Conservation (phyloP, 495 filamentous ascomycete genomes). For the Aspergillus conjunctus region DNA sequence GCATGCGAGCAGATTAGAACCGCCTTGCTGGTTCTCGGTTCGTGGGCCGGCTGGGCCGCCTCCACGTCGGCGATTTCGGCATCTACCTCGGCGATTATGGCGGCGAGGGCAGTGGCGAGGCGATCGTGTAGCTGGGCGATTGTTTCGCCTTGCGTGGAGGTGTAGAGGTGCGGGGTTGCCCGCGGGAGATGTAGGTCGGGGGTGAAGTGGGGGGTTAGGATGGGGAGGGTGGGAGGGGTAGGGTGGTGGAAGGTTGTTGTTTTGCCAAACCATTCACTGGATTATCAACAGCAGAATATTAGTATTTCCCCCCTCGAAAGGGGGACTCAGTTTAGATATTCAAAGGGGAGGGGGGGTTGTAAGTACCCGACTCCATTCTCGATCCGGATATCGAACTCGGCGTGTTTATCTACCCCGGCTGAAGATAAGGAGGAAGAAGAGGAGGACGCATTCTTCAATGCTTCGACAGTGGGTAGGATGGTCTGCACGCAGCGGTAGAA, state of each 20-base stretch:
- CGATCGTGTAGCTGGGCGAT: slow-evolving; percentile 79
- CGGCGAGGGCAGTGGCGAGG: slow-evolving; percentile 66
- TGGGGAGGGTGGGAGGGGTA: slow-evolving; percentile 60
- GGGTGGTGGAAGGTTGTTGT: slow-evolving; percentile 76
- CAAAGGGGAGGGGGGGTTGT: neutral
- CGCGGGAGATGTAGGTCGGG: slow-evolving; percentile 42
- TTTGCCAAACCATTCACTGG: slow-evolving; percentile 85
- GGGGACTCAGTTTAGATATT: no score
- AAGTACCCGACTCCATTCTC: slow-evolving; percentile 73
- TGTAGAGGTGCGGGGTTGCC: slow-evolving; percentile 63
- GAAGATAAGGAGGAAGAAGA: neutral
- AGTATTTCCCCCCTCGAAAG: no score
- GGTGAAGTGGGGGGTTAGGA: slow-evolving; percentile 61
- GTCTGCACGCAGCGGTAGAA: slow-evolving; percentile 96
- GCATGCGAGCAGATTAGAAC: slow-evolving; percentile 90
- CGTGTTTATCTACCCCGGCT: slow-evolving; percentile 3
- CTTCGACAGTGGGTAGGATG: slow-evolving; percentile 66
- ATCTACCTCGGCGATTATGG: slow-evolving; percentile 74
- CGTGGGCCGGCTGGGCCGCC: slow-evolving; percentile 23
- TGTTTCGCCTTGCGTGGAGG: slow-evolving; percentile 72
- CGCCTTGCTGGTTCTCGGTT: slow-evolving; percentile 49
- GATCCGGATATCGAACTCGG: slow-evolving; percentile 57
- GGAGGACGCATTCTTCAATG: slow-evolving; percentile 38
- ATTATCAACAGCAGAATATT: neutral
- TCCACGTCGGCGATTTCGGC: slow-evolving; percentile 45